These are phyloP conservation scores for Astrothelium subdiscretum DNA, from an alignment of 495 filamentous ascomycete species.

Conservation along the genomic window DNA sequence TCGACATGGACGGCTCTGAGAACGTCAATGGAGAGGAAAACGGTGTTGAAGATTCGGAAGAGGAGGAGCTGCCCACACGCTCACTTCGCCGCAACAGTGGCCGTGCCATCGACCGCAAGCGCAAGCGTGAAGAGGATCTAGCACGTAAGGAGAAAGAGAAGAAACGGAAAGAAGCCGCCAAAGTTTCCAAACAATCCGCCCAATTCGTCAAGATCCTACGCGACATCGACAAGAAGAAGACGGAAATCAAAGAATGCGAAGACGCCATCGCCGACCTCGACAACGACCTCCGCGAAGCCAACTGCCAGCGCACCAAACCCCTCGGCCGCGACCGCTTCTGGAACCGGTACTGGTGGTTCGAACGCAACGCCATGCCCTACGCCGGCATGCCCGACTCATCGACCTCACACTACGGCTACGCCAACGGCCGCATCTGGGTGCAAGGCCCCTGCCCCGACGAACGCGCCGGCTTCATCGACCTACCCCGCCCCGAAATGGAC, in stretches of 20 bases:
- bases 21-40: slow-evolving; percentile 13
- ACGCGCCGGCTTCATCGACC: slow-evolving; percentile 70
- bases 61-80: slow-evolving; percentile 47
- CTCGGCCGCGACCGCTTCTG: slow-evolving; percentile 91
- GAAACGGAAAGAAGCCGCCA: slow-evolving; percentile 59
- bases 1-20: slow-evolving; percentile 42
- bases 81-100: slow-evolving; percentile 67
- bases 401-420: slow-evolving; percentile 74
- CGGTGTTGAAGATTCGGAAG: slow-evolving; percentile 41
- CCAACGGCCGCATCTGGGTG: slow-evolving; percentile 91
- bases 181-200: slow-evolving; percentile 63
- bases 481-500: slow-evolving; percentile 52
- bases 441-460: slow-evolving; percentile 91
- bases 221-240: slow-evolving; percentile 77
- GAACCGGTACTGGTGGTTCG: slow-evolving; percentile 99
- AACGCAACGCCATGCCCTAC: slow-evolving; percentile 96
- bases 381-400: slow-evolving; percentile 79
- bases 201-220: slow-evolving; percentile 77
- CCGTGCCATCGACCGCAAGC: slow-evolving; percentile 51
- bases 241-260: slow-evolving; percentile 65
- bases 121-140: slow-evolving; percentile 60
- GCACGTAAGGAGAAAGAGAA: slow-evolving; percentile 50
- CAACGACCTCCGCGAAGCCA: slow-evolving; percentile 83
- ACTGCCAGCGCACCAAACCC: slow-evolving; percentile 78
- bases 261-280: slow-evolving; percentile 73